Base-by-base conservation (phyloP, 768 basidiomycete genomes). In the Suillus paluster region DNA sequence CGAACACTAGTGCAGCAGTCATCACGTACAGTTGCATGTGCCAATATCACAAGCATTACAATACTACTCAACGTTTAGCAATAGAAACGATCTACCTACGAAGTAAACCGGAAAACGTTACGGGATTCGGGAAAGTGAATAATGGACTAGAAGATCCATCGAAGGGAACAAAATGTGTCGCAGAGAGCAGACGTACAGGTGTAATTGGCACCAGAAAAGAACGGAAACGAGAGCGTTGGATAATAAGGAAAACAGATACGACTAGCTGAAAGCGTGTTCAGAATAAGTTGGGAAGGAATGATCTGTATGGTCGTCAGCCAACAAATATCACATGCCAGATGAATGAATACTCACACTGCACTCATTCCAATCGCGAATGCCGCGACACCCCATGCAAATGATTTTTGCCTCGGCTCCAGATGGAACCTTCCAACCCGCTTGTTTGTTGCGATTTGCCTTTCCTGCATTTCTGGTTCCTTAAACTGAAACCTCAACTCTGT, bases 341-440 rank as follows among this genome's bases (percentile, higher is more conserved):
- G 33, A 17, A 63, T 50, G n/a, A 61, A 36, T 4, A 86, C 90
- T 78, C 69, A 94, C 92, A 90, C 83, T 64, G 92, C 93, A 55
- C 91, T 85, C 73, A 91, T 78, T 33, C 93, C 93, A 55, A 94
- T 79, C 41, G 91, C 92, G 75, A 97, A 96, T 21, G 90, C 90
- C 41, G 91, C 82, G 21, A 90, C 80, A 41, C 94, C 94, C 93
- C 93, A 95, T 3, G 89, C 91, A 58, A 89, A 80, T 39, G 88
- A 87, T 75, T 90, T 91, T 67, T 85, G 84, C 69, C 86, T 83
- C 12, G 93, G 87, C 66, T 88, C 83, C 64, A 88, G 71, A 52
- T 79, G 71, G 73, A 84, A 84, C 62, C 84, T 73, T 34, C 81
- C 75, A 56, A 88, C 80, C 50, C 93, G 83, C 52, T 82, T 83